Percentiles rank a stretch among this genome's conserved stretches.
These are phyloP conservation scores for Pseudocercospora vitis DNA, from an alignment of 2,329 filamentous ascomycete species.

Conservation along the genomic window DNA sequence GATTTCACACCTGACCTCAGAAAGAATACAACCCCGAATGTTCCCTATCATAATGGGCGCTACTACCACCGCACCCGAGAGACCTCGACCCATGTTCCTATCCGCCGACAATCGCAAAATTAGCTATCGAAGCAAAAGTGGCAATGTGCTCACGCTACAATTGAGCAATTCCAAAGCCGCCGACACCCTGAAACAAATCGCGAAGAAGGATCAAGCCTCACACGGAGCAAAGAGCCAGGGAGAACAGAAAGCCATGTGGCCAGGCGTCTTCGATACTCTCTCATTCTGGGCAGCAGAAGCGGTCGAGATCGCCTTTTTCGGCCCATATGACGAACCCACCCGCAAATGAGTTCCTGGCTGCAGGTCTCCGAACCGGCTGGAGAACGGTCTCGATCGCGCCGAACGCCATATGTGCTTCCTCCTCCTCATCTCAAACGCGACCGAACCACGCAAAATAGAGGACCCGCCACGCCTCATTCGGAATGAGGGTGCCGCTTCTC, in stretches of 20 bases:
- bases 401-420: not conserved
- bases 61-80: conserved; percentile 13
- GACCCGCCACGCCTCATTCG: not conserved
- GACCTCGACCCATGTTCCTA: conserved; percentile 21
- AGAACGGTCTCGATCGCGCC: conserved; percentile 2
- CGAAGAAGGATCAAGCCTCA: conserved; percentile 15
- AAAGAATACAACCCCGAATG: not conserved
- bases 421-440: not conserved
- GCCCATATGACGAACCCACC: conserved; percentile 26
- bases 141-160: conserved; percentile 25
- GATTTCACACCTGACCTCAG: not conserved
- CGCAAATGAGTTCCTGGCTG: conserved; percentile 8
- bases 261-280: conserved; percentile 26
- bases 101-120: conserved; percentile 24
- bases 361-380: not conserved
- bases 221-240: conserved; percentile 5
- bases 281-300: conserved; percentile 27
- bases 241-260: conserved; percentile 18
- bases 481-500: not conserved
- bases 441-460: too few relatives aligned
- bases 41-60: conserved; percentile 17
- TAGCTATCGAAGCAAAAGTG: conserved; percentile 26
- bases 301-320: conserved; percentile 27
- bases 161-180: conserved; percentile 25
- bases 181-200: conserved; percentile 18